Percentiles rank a stretch among this genome's conserved stretches.
These are phyloP conservation scores for Mrakiaceae sp. DNA, from an alignment of 1,284 basidiomycete genomes.

Conservation along the genomic window DNA sequence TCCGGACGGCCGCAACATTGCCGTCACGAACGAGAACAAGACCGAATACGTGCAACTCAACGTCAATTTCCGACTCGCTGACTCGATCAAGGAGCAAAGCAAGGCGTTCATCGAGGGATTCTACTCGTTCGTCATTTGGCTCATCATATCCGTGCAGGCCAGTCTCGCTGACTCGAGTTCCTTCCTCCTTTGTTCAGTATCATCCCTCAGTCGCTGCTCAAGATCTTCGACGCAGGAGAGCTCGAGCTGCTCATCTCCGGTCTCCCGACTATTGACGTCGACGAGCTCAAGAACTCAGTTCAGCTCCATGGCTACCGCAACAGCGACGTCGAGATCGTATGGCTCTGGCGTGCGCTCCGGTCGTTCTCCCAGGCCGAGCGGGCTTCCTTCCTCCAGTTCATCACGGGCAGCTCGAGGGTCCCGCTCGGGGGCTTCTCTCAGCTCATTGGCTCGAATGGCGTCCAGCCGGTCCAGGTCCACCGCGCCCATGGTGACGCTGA, in stretches of 20 bases:
- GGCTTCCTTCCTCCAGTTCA: constrained; percentile 92
- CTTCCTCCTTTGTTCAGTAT: constrained; percentile 26
- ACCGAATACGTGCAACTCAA: constrained; percentile 77
- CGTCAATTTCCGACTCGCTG: constrained; percentile 71
- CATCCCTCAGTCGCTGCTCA: constrained; percentile 35
- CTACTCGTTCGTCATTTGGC: constrained; percentile 53
- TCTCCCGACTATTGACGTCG: constrained; percentile 95
- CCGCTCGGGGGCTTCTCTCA: constrained; percentile 88
- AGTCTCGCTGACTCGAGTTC: background rate
- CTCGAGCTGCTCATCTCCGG: constrained; percentile 95
- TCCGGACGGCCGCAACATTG: constrained; percentile 62
- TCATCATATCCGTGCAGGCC: constrained; percentile 67
- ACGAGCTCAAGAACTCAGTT: constrained; percentile 45
- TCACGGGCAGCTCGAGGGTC: constrained; percentile 58
- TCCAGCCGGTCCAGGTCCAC: constrained; percentile 93
- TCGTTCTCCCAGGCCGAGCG: constrained; percentile 95
- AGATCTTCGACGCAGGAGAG: constrained; percentile 89
- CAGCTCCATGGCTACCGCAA: constrained; percentile 34
- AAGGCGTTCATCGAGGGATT: constrained; percentile 83
- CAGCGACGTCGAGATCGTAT: constrained; percentile 84
- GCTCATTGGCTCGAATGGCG: constrained; percentile 85
- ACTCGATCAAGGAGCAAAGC: constrained; percentile 94
- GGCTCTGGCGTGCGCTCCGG: constrained; percentile 99
- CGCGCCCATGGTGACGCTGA: constrained; percentile 71
- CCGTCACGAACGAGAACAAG: constrained; percentile 92